Percentiles rank a stretch among this genome's conserved stretches.
These are phyloP conservation scores for Botrytis cinerea DNA, from an alignment of 2,329 filamentous ascomycete genomes.

Conservation along the genomic window DNA sequence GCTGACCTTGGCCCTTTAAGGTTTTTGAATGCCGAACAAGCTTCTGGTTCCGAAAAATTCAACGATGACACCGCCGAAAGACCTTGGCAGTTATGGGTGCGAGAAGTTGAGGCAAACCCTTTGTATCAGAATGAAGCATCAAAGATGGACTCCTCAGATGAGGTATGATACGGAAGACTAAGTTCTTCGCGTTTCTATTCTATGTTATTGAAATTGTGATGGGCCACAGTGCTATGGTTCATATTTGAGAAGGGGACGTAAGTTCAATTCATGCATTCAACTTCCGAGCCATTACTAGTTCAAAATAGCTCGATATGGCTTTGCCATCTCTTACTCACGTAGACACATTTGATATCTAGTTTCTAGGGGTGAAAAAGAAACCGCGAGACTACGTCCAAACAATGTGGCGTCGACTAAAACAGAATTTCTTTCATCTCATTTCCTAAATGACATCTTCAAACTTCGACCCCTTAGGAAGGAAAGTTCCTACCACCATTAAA, in stretches of 20 bases:
- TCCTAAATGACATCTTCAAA: background rate
- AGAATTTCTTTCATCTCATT: background rate
- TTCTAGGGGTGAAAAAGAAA: background rate
- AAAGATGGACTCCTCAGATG: background rate
- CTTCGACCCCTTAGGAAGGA: background rate
- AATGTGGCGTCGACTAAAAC: conserved; percentile 7
- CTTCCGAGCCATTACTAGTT: background rate
- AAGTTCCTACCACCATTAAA: background rate
- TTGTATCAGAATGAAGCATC: conserved; percentile 32
- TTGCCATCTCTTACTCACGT: background rate
- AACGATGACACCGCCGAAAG: conserved; percentile 37
- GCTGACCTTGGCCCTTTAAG: background rate
- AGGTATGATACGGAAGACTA: conserved; percentile 6
- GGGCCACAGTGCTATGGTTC: conserved; percentile 2
- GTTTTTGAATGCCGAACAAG: conserved; percentile 33
- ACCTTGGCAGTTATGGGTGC: conserved; percentile 40
- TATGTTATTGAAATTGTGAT: background rate
- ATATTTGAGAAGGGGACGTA: background rate
- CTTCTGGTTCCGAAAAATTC: conserved; percentile 36
- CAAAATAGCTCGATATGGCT: background rate
- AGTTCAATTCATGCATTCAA: background rate
- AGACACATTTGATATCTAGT: background rate
- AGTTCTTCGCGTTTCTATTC: background rate
- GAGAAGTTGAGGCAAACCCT: conserved; percentile 36
- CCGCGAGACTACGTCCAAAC: background rate